These are phyloP conservation scores for Sodiomyces alkalinus DNA, from an alignment of 2,329 filamentous ascomycete genomes.

Conservation along the genomic window DNA sequence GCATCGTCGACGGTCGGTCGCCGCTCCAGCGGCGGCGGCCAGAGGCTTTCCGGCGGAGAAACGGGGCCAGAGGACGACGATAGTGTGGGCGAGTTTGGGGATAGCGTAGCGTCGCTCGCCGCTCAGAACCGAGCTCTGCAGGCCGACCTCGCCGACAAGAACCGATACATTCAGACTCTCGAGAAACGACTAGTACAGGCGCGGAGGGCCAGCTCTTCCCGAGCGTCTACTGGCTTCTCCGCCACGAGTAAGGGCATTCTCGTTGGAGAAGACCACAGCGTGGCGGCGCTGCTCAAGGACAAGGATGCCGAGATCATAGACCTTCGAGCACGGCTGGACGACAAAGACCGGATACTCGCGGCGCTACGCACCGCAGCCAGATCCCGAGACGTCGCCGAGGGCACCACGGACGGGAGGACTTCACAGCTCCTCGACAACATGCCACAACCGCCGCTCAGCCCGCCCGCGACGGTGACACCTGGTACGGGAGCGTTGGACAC, in stretches of 20 bases:
- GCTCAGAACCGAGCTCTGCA: slow-evolving; percentile 88
- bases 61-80: slow-evolving; percentile 46
- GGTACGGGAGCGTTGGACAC: slow-evolving; percentile 4
- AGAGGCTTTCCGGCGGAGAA: slow-evolving; percentile 26
- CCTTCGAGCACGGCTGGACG: slow-evolving; percentile 74
- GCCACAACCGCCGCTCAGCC: slow-evolving; percentile 5
- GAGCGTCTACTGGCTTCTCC: slow-evolving; percentile 61
- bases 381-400: slow-evolving; percentile 69
- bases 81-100: slow-evolving; percentile 65
- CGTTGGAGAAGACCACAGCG: slow-evolving; percentile 66
- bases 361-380: slow-evolving; percentile 75
- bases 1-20: slow-evolving; percentile 43
- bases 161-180: slow-evolving; percentile 84
- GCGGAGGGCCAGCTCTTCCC: slow-evolving; percentile 74
- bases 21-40: slow-evolving; percentile 26
- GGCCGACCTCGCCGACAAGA: slow-evolving; percentile 91
- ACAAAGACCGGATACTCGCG: slow-evolving; percentile 86
- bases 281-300: slow-evolving; percentile 60
- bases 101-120: slow-evolving; percentile 66
- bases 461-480: no score
- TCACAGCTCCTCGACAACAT: slow-evolving; percentile 11
- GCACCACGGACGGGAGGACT: slow-evolving; percentile 10
- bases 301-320: slow-evolving; percentile 90
- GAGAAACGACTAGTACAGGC: slow-evolving; percentile 89
- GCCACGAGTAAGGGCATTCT: slow-evolving; percentile 45